Evolutionary conservation across 805 yeast species (phyloP), one percentile per base, ranked within the genome.

Genomic region (Wickerhamomyces queroliae): DNA sequence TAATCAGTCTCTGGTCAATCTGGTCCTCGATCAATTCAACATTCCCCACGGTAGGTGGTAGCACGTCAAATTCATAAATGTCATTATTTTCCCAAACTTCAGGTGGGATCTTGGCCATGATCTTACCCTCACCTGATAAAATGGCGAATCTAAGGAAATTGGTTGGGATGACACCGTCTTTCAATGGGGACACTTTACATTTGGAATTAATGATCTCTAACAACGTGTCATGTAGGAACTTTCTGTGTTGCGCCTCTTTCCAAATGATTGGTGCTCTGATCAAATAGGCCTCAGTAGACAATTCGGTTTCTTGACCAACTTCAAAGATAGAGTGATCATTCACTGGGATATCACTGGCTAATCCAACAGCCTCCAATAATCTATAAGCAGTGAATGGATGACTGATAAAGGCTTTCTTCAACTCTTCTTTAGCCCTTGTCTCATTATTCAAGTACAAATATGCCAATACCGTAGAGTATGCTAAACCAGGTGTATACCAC

Each of bases 401-500:
- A 12, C 62, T 61, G 10, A 61, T 47, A 47, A 71, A 78, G 0
- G 91, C 89, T 16, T 44, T 50, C 27, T 52, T 45, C 41, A 87
- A 61, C 13, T 72, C 70, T 1, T 44, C 42, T 30, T 53, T 62
- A 1, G 95, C 95, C 5, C 59, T 55, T 0, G 57, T 64, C 2
- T 32, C 38, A 25, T 70, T 60, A 4, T 63, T 69, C 12, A 72
- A 47, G 25, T 67, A 60, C 42, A 77, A 63, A 41, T 74, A 64
- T n/a, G 93, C 87, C 38, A 84, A 61, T 0, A 78, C 84, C 5
- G 70, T 56, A 1, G 91, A 81, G 50, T 77, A 79, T 1, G 80
- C 77, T 22, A 88, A 55, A 0, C 89, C 83, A 0, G 93, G 84
- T 2, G 89, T 82, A 33, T 65, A 64, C 91, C 95, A 83, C 46